phyloP scores from a whole-genome alignment of 352 stramenopile species.

The Phytophthora vignae region DNA sequence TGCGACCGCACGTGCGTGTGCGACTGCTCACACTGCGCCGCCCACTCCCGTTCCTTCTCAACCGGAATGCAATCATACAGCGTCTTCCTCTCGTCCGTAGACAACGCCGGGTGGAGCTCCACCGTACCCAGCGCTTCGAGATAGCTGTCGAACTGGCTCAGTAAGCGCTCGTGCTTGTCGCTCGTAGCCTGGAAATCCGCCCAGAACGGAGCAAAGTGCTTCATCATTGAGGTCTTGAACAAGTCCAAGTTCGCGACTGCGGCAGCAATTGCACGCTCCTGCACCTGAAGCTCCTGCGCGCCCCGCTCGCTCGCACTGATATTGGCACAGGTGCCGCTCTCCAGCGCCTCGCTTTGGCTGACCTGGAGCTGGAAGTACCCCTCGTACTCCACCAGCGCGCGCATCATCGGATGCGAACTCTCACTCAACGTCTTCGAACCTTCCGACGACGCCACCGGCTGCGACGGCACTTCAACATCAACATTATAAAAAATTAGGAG shows the following conservation, averaged over 20 bases:
- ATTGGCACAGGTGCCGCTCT: constrained; percentile 62
- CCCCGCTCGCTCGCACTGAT: constrained; percentile 64
- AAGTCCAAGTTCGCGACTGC: constrained; percentile 83
- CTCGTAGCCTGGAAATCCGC: constrained; percentile 69
- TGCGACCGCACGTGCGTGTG: constrained; percentile 70
- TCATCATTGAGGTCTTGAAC: constrained; percentile 85
- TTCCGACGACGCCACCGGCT: constrained; percentile 67
- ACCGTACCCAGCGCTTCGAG: constrained; percentile 64
- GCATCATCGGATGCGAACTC: constrained; percentile 80
- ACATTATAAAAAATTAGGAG: neutral
- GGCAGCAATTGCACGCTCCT: constrained; percentile 74
- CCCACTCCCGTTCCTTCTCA: constrained; percentile 85
- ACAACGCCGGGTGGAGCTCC: constrained; percentile 69
- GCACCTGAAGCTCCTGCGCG: constrained; percentile 64
- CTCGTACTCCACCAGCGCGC: constrained; percentile 83
- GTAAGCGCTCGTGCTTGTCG: constrained; percentile 62
- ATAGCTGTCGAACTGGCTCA: constrained; percentile 79
- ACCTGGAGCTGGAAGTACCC: constrained; percentile 83
- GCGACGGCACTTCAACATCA: constrained; percentile 56
- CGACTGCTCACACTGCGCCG: constrained; percentile 78
- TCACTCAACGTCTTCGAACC: constrained; percentile 76
- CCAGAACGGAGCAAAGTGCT: constrained; percentile 87
- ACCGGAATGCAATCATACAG: constrained; percentile 85
- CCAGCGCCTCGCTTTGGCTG: constrained; percentile 69
- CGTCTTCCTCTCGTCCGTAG: constrained; percentile 64